Evolutionary conservation across 1,284 basidiomycete genomes (phyloP).

Genomic region (Filobasidium uniguttulatum): DNA sequence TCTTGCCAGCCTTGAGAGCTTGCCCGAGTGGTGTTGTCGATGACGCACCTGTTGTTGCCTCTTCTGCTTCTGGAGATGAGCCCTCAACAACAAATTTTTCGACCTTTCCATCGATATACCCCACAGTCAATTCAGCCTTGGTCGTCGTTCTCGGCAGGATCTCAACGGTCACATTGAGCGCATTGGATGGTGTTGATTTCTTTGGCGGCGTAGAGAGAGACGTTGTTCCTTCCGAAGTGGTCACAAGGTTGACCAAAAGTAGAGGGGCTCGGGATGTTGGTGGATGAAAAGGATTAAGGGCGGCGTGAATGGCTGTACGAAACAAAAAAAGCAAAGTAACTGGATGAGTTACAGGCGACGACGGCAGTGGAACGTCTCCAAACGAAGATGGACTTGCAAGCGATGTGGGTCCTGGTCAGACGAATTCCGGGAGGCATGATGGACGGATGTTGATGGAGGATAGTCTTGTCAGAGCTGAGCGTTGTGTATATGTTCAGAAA

Average conservation of each 20-base stretch:
- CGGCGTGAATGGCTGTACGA: slow-evolving; percentile 11
- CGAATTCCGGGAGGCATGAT: slow-evolving; percentile 14
- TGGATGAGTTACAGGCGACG: too few relatives aligned
- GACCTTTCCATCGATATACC: slow-evolving; percentile 15
- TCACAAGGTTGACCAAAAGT: slow-evolving; percentile 10
- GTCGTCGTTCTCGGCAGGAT: slow-evolving; percentile 6
- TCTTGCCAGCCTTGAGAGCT: background rate
- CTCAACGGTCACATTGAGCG: slow-evolving; percentile 12
- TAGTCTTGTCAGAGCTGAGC: background rate
- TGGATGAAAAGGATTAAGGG: slow-evolving; percentile 15
- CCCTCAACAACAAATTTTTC: slow-evolving; percentile 9
- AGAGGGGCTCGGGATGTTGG: slow-evolving; percentile 11
- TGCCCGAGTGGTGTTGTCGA: background rate
- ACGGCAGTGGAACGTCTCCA: background rate
- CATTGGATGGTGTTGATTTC: slow-evolving; percentile 7
- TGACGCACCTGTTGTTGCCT: too few relatives aligned
- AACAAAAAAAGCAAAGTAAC: too few relatives aligned
- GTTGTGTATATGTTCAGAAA: background rate
- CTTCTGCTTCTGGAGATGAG: too few relatives aligned
- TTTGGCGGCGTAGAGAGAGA: slow-evolving; percentile 1
- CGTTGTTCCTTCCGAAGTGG: slow-evolving; percentile 6
- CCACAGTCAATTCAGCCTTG: slow-evolving; percentile 5
- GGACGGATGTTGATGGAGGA: background rate
- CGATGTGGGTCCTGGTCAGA: slow-evolving; percentile 13
- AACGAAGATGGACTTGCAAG: slow-evolving; percentile 3